phyloP scores from a whole-genome alignment of 257 asterid genomes.

The Penstemon eatonii region DNA sequence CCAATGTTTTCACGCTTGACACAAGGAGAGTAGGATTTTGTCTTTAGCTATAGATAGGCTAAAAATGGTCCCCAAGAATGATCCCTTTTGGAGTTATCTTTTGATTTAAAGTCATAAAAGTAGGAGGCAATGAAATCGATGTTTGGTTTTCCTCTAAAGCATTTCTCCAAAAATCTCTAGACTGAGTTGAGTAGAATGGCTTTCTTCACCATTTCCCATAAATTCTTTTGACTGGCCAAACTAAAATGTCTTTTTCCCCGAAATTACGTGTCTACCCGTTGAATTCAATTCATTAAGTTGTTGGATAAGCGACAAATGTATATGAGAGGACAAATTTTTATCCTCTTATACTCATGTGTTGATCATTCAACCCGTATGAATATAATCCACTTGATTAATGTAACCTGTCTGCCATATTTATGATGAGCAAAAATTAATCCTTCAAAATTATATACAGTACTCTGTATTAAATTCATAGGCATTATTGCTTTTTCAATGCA shows the following conservation, averaged over 20 bases:
- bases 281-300: too few species aligned
- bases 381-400: too few species aligned
- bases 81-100: conserved; percentile 41
- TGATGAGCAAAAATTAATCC: background rate
- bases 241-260: conserved; percentile 30
- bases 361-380: too few species aligned
- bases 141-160: conserved; percentile 44
- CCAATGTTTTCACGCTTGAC: too few species aligned
- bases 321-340: too few species aligned
- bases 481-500: conserved; percentile 17
- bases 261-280: too few species aligned
- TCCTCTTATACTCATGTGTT: too few species aligned
- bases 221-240: conserved; percentile 49
- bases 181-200: conserved; percentile 23
- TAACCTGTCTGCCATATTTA: conserved; percentile 22
- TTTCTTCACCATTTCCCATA: conserved; percentile 53
- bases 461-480: background rate
- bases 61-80: conserved; percentile 44
- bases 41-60: background rate
- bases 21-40: background rate
- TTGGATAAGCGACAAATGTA: too few species aligned
- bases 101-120: conserved; percentile 41
- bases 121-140: conserved; percentile 39
- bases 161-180: conserved; percentile 29
- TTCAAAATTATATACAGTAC: too few species aligned